phyloP scores from a whole-genome alignment of 129 eudicot species.

The Cynara cardunculus region DNA sequence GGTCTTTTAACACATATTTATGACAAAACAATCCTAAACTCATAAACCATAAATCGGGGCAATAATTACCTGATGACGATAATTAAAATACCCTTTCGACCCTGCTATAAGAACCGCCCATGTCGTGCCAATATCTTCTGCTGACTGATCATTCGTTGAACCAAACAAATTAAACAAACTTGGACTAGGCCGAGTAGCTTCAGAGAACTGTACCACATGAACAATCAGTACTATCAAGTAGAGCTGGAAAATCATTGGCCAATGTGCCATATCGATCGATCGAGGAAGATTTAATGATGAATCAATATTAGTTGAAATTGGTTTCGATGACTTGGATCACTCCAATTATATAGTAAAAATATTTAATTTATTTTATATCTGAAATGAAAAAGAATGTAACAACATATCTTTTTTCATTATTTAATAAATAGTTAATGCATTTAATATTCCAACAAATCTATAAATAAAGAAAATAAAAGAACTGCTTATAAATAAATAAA shows the following conservation, averaged over 20 bases:
- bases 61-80: slow-evolving; percentile 64
- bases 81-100: slow-evolving; percentile 52
- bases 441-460: too few relatives aligned
- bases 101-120: slow-evolving; percentile 93
- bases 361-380: too few relatives aligned
- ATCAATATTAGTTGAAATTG: neutral
- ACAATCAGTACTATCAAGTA: slow-evolving; percentile 5
- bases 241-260: neutral
- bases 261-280: neutral
- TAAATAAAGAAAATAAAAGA: too few relatives aligned
- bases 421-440: too few relatives aligned
- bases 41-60: neutral
- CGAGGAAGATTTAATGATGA: neutral
- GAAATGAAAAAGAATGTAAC: too few relatives aligned
- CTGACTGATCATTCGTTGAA: slow-evolving; percentile 12
- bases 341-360: neutral
- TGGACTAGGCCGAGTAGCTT: slow-evolving; percentile 16
- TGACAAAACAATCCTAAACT: neutral
- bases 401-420: too few relatives aligned
- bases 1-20: neutral
- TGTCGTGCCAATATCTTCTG: slow-evolving; percentile 26
- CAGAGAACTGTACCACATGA: neutral
- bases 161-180: neutral
- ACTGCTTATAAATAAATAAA: too few relatives aligned
- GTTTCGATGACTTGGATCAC: neutral